Evolutionary conservation across 148 eudicot genomes (phyloP), one percentile per base, ranked within the genome.

Genomic region (Cornus controversa): DNA sequence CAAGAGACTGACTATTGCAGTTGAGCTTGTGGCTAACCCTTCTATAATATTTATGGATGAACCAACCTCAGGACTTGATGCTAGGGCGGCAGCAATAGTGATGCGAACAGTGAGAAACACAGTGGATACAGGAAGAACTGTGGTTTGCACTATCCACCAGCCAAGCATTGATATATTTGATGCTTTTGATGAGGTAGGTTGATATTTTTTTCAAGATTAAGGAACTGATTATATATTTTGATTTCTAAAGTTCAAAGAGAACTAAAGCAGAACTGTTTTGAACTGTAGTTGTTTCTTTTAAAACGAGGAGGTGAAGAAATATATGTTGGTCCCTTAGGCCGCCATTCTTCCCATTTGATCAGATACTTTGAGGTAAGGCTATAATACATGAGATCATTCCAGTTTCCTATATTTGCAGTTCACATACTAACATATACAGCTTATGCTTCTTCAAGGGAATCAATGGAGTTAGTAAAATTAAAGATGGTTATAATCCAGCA

Each of bases 21-120:
- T 89, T 24, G 92, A 89, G 79, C 90, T 89, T 6, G 88, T 89
- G 57, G 90, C 92, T 58, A 89, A 89, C 66, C 92, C 92, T 15
- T 89, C 92, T 6, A 89, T 89, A 37, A 89, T 89, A 63, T 89
- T 89, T 78, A 85, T 89, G 92, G 92, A 89, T 78, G 92, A 89
- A 71, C 92, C 92, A 22, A 89, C 92, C 16, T 89, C 92, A 26
- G 92, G 92, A 73, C 87, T 89, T 18, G 90, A 89, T 85, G 92
- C 92, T 7, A 83, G 92, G 65, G 90, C 92, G 10, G 92, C 92
- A 36, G 92, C 92, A 34, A 86, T 89, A 64, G 92, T 89, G 15
- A 89, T 89, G 92, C 83, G 92, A 79, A 81, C 92, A 37, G 92
- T 89, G 14, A 87, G 90, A 50, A 89, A 89, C 86, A 89, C 90